phyloP scores from a whole-genome alignment of 2,329 filamentous ascomycete species.

The Aspergillus sp. region DNA sequence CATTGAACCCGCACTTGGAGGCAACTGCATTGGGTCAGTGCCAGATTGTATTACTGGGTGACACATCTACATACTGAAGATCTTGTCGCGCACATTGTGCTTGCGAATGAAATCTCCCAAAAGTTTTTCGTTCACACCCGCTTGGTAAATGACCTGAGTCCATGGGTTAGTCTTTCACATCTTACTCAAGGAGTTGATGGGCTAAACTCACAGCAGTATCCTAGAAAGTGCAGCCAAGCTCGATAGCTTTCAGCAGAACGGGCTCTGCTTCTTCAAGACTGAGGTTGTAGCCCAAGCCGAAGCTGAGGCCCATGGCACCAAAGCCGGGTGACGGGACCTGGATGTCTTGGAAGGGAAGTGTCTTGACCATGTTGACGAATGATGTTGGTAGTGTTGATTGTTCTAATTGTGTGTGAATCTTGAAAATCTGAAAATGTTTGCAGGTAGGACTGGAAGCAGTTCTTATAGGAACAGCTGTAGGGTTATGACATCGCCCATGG shows the following conservation, averaged over 20 bases:
- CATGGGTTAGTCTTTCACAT: background rate
- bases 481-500: background rate
- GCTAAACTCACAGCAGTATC: slow-evolving; percentile 46
- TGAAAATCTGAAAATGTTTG: background rate
- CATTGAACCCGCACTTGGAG: slow-evolving; percentile 51
- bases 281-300: slow-evolving; percentile 47
- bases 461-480: background rate
- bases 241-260: slow-evolving; percentile 53
- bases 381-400: background rate
- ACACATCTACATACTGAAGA: slow-evolving; percentile 45
- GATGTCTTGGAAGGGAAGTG: slow-evolving; percentile 43
- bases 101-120: slow-evolving; percentile 55
- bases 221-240: slow-evolving; percentile 51
- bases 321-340: slow-evolving; percentile 50
- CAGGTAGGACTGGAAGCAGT: background rate
- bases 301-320: slow-evolving; percentile 54
- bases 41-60: background rate
- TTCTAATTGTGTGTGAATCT: background rate
- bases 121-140: slow-evolving; percentile 54
- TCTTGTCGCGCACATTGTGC: slow-evolving; percentile 53
- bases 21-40: slow-evolving; percentile 39
- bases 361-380: slow-evolving; percentile 41
- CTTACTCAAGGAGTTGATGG: too few species aligned
- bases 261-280: slow-evolving; percentile 51
- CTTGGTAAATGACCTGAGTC: slow-evolving; percentile 48